phyloP scores from a whole-genome alignment of 148 eudicot species.

The Polygonum maritimum region DNA sequence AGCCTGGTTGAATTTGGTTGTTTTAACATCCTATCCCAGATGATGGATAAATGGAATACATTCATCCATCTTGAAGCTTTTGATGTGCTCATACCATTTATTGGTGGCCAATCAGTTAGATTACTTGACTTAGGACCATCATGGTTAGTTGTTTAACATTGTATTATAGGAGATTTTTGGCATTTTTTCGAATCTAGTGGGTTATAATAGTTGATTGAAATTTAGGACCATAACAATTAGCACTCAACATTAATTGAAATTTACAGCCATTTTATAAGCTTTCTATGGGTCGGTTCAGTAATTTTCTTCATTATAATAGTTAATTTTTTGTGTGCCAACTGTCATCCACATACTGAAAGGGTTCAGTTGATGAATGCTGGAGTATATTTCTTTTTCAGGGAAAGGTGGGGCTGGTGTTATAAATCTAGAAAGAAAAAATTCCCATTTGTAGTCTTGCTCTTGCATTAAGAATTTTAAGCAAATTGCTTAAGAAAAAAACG shows the following conservation, averaged over 20 bases:
- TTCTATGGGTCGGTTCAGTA: background rate
- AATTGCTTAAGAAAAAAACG: background rate
- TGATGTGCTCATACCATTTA: too few relatives aligned
- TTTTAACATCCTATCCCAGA: background rate
- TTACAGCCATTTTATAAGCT: background rate
- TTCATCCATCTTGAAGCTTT: background rate
- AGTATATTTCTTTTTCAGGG: background rate
- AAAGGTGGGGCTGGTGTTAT: background rate
- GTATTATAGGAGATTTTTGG: background rate
- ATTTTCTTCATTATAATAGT: background rate
- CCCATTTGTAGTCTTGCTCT: background rate
- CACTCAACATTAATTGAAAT: too few relatives aligned
- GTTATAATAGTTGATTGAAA: too few relatives aligned
- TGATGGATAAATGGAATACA: background rate
- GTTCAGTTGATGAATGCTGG: background rate
- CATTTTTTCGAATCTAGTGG: background rate
- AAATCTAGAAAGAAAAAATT: background rate
- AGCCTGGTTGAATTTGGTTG: background rate
- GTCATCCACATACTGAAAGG: background rate
- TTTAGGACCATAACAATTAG: too few relatives aligned
- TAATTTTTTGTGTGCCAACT: slow-evolving; percentile 2
- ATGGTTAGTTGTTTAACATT: background rate
- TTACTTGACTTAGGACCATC: background rate
- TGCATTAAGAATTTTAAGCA: background rate
- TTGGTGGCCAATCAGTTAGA: background rate